Evolutionary conservation across 1,284 basidiomycete genomes (phyloP), one percentile per base, ranked within the genome.

Genomic region (Cryptococcus sp.): DNA sequence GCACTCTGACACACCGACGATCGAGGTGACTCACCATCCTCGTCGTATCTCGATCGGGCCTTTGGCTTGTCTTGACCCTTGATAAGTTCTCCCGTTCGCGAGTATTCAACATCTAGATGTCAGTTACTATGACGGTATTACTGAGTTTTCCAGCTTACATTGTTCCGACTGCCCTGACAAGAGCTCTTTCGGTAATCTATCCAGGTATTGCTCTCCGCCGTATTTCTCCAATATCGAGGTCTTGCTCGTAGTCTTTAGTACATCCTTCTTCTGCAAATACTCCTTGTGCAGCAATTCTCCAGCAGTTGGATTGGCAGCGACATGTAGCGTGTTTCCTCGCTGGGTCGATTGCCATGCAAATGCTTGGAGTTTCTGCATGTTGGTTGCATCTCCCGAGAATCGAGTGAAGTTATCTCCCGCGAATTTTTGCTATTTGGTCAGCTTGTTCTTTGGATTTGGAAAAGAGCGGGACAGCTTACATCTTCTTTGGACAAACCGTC

Each of bases 291-390:
- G 79, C 23, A 94, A 80, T 75, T 97, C 86, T 54, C 93, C 92
- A 58, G 94, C 88, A 0, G 92, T 99, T 1, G 94, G 94, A 66
- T 97, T 97, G 44, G 96, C 90, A 66, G 96, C 91, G 55, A 97
- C 78, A 74, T 98, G 91, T 21, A 98, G 85, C 67, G 97, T 91
- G 69, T 93, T 93, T 1, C 96, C 96, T 5, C 88, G 83, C 42
- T 88, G 84, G 28, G 89, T 87, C 19, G 92, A 90, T 74, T 98
- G 91, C 93, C 93, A 98, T 0, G 96, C 96, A 69, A 98, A 99
- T 19, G 97, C 79, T 70, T 98, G 94, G 9, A 98, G 82, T 56
- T 86, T 80, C 70, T 96, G 90, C 31, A 98, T 86, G 50, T 91
- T 87, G 9, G 84, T 82, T n/a, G 91, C 85, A 71, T 96, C 92